Conservation (phyloP, 2,329 filamentous ascomycete genomes). For the Colletotrichum costaricense region DNA sequence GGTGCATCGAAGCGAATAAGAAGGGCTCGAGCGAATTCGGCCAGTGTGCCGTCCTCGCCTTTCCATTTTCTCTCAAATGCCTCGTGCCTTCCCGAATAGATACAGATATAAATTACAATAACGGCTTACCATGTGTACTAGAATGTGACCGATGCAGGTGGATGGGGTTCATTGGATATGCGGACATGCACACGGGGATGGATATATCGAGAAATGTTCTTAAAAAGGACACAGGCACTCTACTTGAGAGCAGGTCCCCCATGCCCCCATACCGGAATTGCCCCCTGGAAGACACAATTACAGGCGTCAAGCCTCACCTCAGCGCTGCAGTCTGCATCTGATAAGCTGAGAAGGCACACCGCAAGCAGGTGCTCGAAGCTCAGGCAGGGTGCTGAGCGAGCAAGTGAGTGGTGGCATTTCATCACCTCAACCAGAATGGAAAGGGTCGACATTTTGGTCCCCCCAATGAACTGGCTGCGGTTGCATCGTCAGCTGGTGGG, state of each 20-base stretch:
- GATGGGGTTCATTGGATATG: background rate
- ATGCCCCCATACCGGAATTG: too few species aligned
- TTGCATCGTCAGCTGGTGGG: slow-evolving; percentile 15
- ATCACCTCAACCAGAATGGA: background rate
- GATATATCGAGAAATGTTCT: background rate
- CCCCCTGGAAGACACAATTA: background rate
- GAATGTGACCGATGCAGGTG: background rate
- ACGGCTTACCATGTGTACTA: background rate
- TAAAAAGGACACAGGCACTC: background rate
- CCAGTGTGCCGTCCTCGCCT: background rate
- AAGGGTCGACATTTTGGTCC: background rate
- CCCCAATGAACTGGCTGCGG: background rate
- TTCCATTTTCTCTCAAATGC: background rate
- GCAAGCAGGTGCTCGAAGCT: too few species aligned
- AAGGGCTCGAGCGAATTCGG: background rate
- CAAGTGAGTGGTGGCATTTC: background rate
- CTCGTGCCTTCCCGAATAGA: background rate
- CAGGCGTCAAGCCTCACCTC: background rate
- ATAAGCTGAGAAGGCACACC: background rate
- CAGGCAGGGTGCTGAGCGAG: background rate
- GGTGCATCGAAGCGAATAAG: background rate
- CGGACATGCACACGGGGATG: background rate
- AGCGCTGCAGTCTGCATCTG: background rate
- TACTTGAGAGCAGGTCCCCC: background rate
- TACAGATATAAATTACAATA: background rate